A percentile compares a stretch with the other conserved stretches of the same genome.
phyloP scores from a whole-genome alignment of 2,329 filamentous ascomycete genomes.

The Colletotrichum viniferum region DNA sequence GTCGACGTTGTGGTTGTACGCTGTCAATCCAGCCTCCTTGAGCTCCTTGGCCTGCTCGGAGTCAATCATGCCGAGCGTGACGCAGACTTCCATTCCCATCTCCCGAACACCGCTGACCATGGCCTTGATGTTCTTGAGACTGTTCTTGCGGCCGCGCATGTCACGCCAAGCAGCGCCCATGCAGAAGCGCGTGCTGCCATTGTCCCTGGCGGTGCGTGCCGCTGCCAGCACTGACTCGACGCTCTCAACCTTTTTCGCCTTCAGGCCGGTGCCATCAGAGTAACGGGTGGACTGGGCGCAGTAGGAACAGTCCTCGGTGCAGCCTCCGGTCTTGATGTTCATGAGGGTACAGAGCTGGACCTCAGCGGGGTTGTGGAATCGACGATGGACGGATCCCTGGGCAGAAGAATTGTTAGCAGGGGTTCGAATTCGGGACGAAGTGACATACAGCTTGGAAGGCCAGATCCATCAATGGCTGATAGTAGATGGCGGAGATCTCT shows the following conservation, averaged over 20 bases:
- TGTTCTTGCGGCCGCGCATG: slow-evolving; percentile 88
- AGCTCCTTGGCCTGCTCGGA: slow-evolving; percentile 79
- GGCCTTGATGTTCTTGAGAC: slow-evolving; percentile 79
- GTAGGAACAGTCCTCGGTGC: slow-evolving; percentile 92
- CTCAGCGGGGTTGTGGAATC: slow-evolving; percentile 82
- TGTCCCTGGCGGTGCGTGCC: slow-evolving; percentile 77
- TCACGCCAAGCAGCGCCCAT: slow-evolving; percentile 96
- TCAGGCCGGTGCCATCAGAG: slow-evolving; percentile 75
- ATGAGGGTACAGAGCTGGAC: slow-evolving; percentile 94
- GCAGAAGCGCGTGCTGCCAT: slow-evolving; percentile 90
- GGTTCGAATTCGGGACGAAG: not conserved
- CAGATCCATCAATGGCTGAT: slow-evolving; percentile 80
- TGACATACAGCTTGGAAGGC: slow-evolving; percentile 71
- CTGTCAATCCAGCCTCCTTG: slow-evolving; percentile 82
- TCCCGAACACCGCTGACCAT: slow-evolving; percentile 84
- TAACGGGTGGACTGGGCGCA: slow-evolving; percentile 88
- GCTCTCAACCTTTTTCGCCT: slow-evolving; percentile 78
- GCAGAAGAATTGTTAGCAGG: not conserved
- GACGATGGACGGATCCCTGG: slow-evolving; percentile 78
- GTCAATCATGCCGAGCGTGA: slow-evolving; percentile 95
- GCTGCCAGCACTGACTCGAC: slow-evolving; percentile 83
- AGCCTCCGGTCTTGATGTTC: slow-evolving; percentile 96
- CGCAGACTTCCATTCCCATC: slow-evolving; percentile 89
- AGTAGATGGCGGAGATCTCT: slow-evolving; percentile 82
- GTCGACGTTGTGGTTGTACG: slow-evolving; percentile 95